Conservation (phyloP, 177 flowering plant genomes). For the Telopea speciosissima region DNA sequence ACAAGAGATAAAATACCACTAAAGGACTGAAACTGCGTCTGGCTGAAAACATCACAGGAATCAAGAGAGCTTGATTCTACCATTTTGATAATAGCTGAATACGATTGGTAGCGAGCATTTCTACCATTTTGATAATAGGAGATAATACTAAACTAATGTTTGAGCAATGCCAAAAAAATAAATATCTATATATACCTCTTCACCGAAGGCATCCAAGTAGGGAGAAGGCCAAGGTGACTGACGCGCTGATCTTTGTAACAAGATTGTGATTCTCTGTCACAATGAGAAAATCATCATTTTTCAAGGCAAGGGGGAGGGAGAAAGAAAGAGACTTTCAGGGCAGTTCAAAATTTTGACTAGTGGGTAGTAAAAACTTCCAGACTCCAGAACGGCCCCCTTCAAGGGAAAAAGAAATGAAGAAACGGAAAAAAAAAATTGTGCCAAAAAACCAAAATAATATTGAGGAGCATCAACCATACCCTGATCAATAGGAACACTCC, state of each 20-base stretch:
- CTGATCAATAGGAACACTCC: conserved; percentile 77
- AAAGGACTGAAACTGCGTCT: too few relatives aligned
- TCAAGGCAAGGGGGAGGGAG: not conserved
- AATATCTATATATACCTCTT: conserved; percentile 71
- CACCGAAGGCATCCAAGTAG: conserved; percentile 93
- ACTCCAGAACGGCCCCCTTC: not conserved
- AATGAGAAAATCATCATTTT: not conserved
- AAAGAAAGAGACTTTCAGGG: not conserved
- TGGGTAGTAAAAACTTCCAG: not conserved
- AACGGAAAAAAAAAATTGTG: not conserved
- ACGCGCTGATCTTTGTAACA: conserved; percentile 79
- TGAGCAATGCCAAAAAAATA: not conserved
- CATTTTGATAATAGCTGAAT: not conserved
- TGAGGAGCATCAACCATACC: conserved; percentile 34
- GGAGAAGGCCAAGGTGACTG: conserved; percentile 89
- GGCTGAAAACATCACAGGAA: too few relatives aligned
- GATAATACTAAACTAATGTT: not conserved
- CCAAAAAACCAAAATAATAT: conserved; percentile 6
- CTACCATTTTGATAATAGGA: not conserved
- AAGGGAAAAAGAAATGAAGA: not conserved
- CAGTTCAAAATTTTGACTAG: not conserved
- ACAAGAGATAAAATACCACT: too few relatives aligned
- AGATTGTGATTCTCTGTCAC: conserved; percentile 65
- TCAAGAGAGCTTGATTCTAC: too few relatives aligned
- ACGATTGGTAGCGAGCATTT: not conserved